Evolutionary conservation across 208 protist species (phyloP).

Genomic region (Crithidia fasciculata): DNA sequence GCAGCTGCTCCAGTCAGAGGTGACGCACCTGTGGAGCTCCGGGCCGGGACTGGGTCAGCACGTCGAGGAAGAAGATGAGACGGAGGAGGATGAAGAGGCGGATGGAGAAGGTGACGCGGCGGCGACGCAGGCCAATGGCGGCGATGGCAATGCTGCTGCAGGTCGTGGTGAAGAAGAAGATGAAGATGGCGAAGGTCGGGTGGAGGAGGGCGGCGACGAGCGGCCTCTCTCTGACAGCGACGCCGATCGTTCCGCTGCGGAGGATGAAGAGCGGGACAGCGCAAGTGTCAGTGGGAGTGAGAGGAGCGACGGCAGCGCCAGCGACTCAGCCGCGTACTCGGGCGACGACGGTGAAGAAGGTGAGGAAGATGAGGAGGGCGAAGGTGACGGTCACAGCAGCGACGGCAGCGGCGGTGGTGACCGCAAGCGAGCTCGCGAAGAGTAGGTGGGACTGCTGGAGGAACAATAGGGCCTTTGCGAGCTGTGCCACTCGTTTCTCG

Average conservation of each 20-base stretch:
- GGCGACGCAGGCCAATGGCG: conserved; percentile 20
- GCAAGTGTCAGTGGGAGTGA: conserved; percentile 12
- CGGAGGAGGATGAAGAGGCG: conserved; percentile 29
- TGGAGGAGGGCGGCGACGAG: conserved; percentile 3
- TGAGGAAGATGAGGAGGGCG: neutral
- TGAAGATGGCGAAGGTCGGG: conserved; percentile 19
- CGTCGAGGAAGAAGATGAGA: conserved; percentile 17
- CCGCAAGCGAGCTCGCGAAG: conserved; percentile 1
- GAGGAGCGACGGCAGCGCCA: no score
- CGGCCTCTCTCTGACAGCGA: neutral
- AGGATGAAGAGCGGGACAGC: neutral
- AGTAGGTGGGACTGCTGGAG: neutral
- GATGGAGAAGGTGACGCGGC: conserved; percentile 2
- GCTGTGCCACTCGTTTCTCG: no score
- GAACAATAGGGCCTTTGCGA: no score
- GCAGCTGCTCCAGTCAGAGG: conserved; percentile 45
- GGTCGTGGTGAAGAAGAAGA: conserved; percentile 8
- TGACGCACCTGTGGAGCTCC: conserved; percentile 28
- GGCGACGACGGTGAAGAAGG: conserved; percentile 7
- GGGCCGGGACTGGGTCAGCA: conserved; percentile 3
- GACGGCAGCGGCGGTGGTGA: neutral
- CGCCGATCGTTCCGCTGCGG: neutral
- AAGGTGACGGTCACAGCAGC: neutral
- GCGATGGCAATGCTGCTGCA: neutral
- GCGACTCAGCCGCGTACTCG: conserved; percentile 8